Base-by-base conservation (phyloP, 2,329 filamentous ascomycete genomes). In the Penicillium olsonii region DNA sequence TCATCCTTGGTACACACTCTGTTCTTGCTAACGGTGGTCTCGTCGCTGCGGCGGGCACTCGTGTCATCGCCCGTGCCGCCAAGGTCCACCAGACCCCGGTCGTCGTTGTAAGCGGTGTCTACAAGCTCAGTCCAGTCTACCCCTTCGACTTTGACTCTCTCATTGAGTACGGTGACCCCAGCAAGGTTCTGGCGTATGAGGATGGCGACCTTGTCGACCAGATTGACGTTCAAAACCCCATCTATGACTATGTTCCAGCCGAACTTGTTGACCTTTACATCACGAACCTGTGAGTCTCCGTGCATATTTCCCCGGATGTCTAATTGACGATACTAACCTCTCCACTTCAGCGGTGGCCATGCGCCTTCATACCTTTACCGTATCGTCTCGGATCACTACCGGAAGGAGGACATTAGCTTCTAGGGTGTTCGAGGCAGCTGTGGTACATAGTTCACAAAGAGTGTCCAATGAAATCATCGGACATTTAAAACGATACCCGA, bases 121-220 rank as follows among this genome's bases (percentile, higher is more conserved):
- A 96, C 78, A 95, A 95, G 73, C 82, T 99, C 47, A 95, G 90
- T 60, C 92, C 94, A 0, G 85, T 95, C 51, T 92, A 91, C 63
- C 88, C 91, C 1, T 92, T 91, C 62, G 85, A 94, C 62, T 85
- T 88, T 45, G 87, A 90, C 56, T 84, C 85, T 4, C 75, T 95
- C 53, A 88, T 96, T 50, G 92, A 96, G 72, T 90, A 90, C 74
- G 92, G 90, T 14, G 85, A 92, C 67, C 84, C 91, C 1, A 85
- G 87, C 45, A 87, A 82, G 57, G 86, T 90, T 48, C 83, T 94
- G 37, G 81, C 79, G 33, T 96, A 90, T 66, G 83, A 88, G 17
- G 87, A 96, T 55, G 91, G 90, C 5, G 79, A 84, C 33, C 80
- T 96, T 61, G 85, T 95, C 42, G 85, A 90, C 38, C 83, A 85